phyloP scores from a whole-genome alignment of 2,329 filamentous ascomycete species.

The Aspergillus thermomutatus region DNA sequence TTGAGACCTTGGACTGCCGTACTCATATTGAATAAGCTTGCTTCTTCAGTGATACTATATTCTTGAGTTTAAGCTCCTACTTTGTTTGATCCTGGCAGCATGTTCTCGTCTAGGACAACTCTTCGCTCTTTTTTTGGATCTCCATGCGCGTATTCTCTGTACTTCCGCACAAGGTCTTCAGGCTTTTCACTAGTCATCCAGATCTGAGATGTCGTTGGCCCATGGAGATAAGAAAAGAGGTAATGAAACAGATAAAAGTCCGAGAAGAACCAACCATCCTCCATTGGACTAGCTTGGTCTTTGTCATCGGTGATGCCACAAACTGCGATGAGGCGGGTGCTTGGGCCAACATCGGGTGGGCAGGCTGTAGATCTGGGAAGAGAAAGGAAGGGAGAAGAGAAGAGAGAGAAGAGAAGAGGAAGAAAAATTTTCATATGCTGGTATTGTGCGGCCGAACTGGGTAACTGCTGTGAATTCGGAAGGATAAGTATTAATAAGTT shows the following conservation, averaged over 20 bases:
- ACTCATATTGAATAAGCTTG: no score
- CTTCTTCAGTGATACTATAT: no score
- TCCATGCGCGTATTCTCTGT: slow-evolving; percentile 9
- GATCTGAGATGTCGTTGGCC: slow-evolving; percentile 2
- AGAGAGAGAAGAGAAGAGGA: no score
- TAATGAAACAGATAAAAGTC: slow-evolving; percentile 8
- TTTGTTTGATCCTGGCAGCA: no score
- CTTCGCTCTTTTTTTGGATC: slow-evolving; percentile 6
- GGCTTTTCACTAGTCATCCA: slow-evolving; percentile 2
- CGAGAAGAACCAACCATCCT: slow-evolving; percentile 4
- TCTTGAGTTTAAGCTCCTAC: no score
- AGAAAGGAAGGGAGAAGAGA: no score
- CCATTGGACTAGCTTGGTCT: not conserved
- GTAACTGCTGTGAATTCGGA: no score
- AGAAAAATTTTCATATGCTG: no score
- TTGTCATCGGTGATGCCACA: not conserved
- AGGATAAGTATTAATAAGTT: no score
- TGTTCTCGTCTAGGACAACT: slow-evolving; percentile 5
- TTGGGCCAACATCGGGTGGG: slow-evolving; percentile 1
- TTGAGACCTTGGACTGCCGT: no score
- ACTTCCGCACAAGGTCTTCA: slow-evolving; percentile 1
- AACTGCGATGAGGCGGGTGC: slow-evolving; percentile 2
- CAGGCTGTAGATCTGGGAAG: no score
- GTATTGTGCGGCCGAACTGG: no score
- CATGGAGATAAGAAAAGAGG: not conserved